Evolutionary conservation across 352 stramenopile species (phyloP).

Genomic region (Peronospora destructor): DNA sequence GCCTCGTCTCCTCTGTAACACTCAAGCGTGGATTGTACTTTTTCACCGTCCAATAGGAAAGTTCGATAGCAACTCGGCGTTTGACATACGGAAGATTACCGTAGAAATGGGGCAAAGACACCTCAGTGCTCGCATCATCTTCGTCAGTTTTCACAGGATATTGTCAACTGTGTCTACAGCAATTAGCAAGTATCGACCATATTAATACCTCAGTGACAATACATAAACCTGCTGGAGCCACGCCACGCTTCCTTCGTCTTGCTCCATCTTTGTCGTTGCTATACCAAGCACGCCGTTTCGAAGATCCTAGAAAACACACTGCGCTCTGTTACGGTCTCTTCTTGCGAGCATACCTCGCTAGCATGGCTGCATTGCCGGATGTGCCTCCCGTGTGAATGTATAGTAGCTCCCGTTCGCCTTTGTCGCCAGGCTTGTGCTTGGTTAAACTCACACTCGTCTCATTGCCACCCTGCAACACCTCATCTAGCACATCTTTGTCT

Average conservation of each 20-base stretch:
- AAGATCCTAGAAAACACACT: conserved; percentile 9
- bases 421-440: background rate
- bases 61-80: conserved; percentile 95
- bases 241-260: background rate
- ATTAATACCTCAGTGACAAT: background rate
- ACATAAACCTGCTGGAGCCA: background rate
- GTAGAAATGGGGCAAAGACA: conserved; percentile 88
- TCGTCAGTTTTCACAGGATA: conserved; percentile 90
- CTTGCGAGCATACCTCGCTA: conserved; percentile 48
- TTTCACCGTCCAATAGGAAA: conserved; percentile 97
- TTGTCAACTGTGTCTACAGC: conserved; percentile 7
- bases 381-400: conserved; percentile 80
- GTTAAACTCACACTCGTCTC: background rate
- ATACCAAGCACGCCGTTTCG: conserved; percentile 23
- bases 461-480: conserved; percentile 19
- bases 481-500: conserved; percentile 30
- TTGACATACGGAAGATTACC: conserved; percentile 94
- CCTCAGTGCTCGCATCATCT: conserved; percentile 92
- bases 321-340: conserved; percentile 2
- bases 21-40: conserved; percentile 83
- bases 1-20: conserved; percentile 90
- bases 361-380: conserved; percentile 67
- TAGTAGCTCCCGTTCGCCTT: conserved; percentile 38
- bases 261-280: background rate
- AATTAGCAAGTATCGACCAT: too few species aligned